phyloP scores from a whole-genome alignment of 2,329 filamentous ascomycete species.

The Clonostachys solani region DNA sequence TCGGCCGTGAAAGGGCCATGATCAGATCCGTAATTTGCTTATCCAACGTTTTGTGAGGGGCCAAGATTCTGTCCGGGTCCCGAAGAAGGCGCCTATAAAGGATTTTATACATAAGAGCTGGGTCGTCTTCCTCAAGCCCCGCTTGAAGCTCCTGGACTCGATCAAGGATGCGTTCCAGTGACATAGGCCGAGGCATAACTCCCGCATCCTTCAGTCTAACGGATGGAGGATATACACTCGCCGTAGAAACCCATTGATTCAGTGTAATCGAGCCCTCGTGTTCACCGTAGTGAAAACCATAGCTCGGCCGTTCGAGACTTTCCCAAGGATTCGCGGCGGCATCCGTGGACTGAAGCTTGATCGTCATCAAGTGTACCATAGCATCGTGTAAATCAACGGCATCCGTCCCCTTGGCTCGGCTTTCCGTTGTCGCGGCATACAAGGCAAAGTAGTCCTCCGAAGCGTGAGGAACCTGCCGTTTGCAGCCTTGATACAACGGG shows the following conservation, averaged over 20 bases:
- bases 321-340: slow-evolving; percentile 56
- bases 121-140: slow-evolving; percentile 51
- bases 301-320: slow-evolving; percentile 70
- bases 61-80: slow-evolving; percentile 59
- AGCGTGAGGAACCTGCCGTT: slow-evolving; percentile 47
- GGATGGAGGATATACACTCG: slow-evolving; percentile 49
- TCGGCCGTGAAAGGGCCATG: slow-evolving; percentile 60
- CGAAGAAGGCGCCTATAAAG: slow-evolving; percentile 66
- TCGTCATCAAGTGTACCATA: slow-evolving; percentile 56
- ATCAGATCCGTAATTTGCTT: slow-evolving; percentile 71
- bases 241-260: slow-evolving; percentile 62
- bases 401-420: slow-evolving; percentile 38
- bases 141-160: slow-evolving; percentile 54
- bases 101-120: slow-evolving; percentile 55
- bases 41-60: slow-evolving; percentile 60
- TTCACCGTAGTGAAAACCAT: slow-evolving; percentile 62
- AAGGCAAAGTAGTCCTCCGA: slow-evolving; percentile 51
- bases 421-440: slow-evolving; percentile 44
- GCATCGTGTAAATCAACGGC: slow-evolving; percentile 44
- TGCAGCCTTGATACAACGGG: slow-evolving; percentile 51
- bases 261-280: slow-evolving; percentile 68
- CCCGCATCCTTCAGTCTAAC: slow-evolving; percentile 56
- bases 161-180: slow-evolving; percentile 51
- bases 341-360: slow-evolving; percentile 39
- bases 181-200: slow-evolving; percentile 55